Evolutionary conservation across 306 rosid species (phyloP), one percentile per base, ranked within the genome.

Genomic region (Cucumis melo): DNA sequence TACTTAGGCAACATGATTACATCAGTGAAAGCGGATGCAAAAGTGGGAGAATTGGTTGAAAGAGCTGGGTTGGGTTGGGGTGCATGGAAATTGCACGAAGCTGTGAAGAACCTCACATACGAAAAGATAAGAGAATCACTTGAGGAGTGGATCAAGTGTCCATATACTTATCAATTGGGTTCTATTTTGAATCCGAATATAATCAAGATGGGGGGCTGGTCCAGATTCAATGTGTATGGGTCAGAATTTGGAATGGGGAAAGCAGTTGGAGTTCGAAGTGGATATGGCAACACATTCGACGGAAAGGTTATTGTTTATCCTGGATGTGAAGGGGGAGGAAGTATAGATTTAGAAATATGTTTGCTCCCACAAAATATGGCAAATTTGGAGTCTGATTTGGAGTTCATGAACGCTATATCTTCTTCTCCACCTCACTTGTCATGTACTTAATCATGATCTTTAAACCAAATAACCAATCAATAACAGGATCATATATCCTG

Each of bases 221-320:
- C 96, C 0, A 82, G 89, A 56, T 90, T 90, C 74, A 79, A 86
- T 24, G 76, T 81, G 88, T 90, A 84, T 65, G 89, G 86, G 3
- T 82, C 80, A 36, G 89, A 88, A 34, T 90, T 92, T 50, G 96
- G 97, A 44, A 86, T 90, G 93, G 97, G 93, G 5, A 87, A 88
- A 82, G 84, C 91, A 0, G 48, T 88, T 78, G 88, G 84, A 1
- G 71, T 86, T 19, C 75, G 80, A 1, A 85, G 91, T 53, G 93
- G 97, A 0, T 83, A 82, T 41, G 90, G 81, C 0, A 77, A 87
- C 80, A 92, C 88, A 39, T 82, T 78, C 53, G 80, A 74, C 14
- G 91, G 96, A 0, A 81, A 84, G 32, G 86, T 90, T 61, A 32
- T 86, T 14, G 50, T 87, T 0, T 87, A 81, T 20, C 85, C 78